Base-by-base conservation (phyloP, 257 asterid genomes). In the Ilex asprella region DNA sequence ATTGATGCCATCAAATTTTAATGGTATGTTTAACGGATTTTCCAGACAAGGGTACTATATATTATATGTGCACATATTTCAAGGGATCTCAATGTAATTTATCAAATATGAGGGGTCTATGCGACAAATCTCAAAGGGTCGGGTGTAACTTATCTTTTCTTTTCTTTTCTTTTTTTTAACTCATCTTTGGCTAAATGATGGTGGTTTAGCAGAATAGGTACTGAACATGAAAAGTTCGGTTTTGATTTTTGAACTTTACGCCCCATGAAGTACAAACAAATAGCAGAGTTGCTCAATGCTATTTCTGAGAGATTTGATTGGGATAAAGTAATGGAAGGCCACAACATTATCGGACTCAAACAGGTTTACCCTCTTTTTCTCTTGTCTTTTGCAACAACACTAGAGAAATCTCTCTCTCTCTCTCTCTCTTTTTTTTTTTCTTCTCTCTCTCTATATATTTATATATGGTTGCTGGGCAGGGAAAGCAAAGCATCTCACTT, bases 141-240 rank as follows among this genome's bases (percentile, higher is more conserved):
- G 49, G 12, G 2, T 32, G 16, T 15, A 60, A 60, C 30, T 41
- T 27, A 51, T 12, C 15, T 58, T 0, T 43, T 53, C 58, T 63
- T 16, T 57, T 41, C n/a, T n/a, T n/a, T n/a, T n/a, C n/a, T 54
- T 47, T 35, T 27, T 16, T 61, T 44, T 59, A 72, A 64, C 41
- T 35, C 41, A 21, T 21, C 57, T 3, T 53, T 53, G 57, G 57
- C 21, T 53, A 7, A 6, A 53, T 15, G 6, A 53, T 53, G 27
- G 27, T 53, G 8, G 51, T 69, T 61, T 64, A 30, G 62, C 95
- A 92, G 97, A 84, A 92, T 92, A 75, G 99, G 99, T 65, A 92
- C 99, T 63, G 99, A 92, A 80, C 99, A 92, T 67, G 99, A 92
- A 70, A 92, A 92, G 69, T 92, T 92, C 58, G 99, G 99, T 69